Conservation (phyloP, 148 eudicot genomes). For the Limonium bicolor region DNA sequence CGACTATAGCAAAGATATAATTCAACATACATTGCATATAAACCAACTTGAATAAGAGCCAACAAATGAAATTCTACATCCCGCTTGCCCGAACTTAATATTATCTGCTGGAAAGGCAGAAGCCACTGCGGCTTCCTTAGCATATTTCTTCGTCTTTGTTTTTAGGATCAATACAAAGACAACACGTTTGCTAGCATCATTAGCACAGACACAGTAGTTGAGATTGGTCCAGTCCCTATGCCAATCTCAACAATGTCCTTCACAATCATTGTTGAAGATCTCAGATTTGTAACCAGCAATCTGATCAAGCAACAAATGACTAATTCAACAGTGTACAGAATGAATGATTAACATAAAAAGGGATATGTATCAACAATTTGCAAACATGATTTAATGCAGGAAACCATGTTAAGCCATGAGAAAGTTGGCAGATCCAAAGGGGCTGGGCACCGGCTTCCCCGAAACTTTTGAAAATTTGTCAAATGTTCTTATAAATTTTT, state of each 20-base stretch:
- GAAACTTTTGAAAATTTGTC: no score
- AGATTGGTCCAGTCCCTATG: slow-evolving; percentile 79
- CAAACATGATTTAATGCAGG: neutral
- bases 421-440: no score
- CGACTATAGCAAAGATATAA: no score
- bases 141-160: slow-evolving; percentile 76
- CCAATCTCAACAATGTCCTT: slow-evolving; percentile 63
- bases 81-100: slow-evolving; percentile 56
- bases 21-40: no score
- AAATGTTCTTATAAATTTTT: no score
- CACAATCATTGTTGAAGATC: slow-evolving; percentile 40
- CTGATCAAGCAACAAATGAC: no score
- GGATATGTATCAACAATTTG: neutral
- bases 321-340: no score
- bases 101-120: slow-evolving; percentile 36
- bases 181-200: slow-evolving; percentile 20
- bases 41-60: no score
- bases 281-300: slow-evolving; percentile 58
- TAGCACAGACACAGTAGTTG: slow-evolving; percentile 59
- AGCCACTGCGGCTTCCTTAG: slow-evolving; percentile 42
- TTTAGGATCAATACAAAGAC: slow-evolving; percentile 67
- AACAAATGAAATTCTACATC: no score
- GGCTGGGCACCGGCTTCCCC: no score
- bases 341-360: neutral
- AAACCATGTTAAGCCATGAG: neutral